Conservation (phyloP, 441 rosid genomes). For the Gossypium schwendimanii region DNA sequence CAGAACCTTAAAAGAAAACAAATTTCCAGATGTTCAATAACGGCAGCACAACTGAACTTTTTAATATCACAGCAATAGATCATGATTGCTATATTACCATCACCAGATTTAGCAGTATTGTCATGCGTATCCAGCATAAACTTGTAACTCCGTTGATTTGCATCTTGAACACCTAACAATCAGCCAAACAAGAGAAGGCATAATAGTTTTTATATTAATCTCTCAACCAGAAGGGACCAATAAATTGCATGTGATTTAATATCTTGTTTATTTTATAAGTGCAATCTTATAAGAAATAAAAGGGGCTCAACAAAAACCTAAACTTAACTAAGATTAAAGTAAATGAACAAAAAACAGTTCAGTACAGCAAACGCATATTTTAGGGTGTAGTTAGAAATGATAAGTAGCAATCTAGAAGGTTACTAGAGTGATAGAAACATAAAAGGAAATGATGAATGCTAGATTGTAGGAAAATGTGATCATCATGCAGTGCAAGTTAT, state of each 20-base stretch:
- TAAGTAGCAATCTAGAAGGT: neutral
- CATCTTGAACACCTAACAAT: conserved; percentile 37
- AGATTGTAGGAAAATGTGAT: neutral
- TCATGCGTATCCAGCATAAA: conserved; percentile 27
- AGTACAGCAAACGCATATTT: neutral
- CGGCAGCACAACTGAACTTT: neutral
- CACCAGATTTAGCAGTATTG: conserved; percentile 24
- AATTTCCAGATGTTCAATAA: neutral
- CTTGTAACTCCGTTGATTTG: conserved; percentile 33
- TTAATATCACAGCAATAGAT: conserved; percentile 5
- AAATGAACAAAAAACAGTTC: neutral
- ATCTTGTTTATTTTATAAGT: neutral
- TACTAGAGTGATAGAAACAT: neutral
- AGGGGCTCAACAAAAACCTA: neutral
- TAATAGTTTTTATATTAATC: neutral
- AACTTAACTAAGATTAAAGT: neutral
- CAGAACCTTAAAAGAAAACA: neutral
- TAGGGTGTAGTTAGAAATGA: neutral
- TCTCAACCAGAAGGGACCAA: neutral
- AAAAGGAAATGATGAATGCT: neutral
- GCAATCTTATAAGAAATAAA: neutral
- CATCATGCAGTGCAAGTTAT: conserved; percentile 13
- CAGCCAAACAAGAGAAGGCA: conserved; percentile 6
- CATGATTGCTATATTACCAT: conserved; percentile 23
- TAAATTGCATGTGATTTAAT: neutral